Percentiles rank a stretch among this genome's conserved stretches.
Evolutionary conservation across 208 protist species (phyloP).

Genomic region (Leptomonas pyrrhocoris): DNA sequence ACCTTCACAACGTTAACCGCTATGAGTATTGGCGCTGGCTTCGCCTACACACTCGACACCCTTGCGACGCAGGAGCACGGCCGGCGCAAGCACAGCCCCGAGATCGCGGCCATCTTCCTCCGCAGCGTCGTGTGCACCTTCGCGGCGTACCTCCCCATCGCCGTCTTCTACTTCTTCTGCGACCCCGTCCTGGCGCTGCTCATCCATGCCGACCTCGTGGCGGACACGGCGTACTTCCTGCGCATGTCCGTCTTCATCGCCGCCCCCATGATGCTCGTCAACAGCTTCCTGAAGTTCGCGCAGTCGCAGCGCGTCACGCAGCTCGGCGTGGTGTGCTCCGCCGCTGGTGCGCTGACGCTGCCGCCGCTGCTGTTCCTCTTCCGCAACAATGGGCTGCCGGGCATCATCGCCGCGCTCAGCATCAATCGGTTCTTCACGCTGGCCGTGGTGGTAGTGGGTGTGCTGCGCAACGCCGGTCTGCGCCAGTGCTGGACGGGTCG

Average conservation of each 20-base stretch:
- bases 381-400: constrained; percentile 9
- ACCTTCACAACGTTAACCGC: constrained; percentile 43
- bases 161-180: constrained; percentile 37
- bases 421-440: constrained; percentile 31
- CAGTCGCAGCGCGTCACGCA: constrained; percentile 42
- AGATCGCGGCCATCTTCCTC: constrained; percentile 32
- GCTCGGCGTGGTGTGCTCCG: constrained; percentile 32
- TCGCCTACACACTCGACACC: constrained; percentile 34
- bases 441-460: neutral
- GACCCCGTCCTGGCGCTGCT: constrained; percentile 26
- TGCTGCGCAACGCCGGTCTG: constrained; percentile 22
- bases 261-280: constrained; percentile 39
- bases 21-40: constrained; percentile 40
- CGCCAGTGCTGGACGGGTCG: constrained; percentile 25
- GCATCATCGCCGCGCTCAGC: constrained; percentile 34
- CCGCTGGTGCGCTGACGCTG: constrained; percentile 18
- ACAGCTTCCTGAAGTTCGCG: constrained; percentile 44
- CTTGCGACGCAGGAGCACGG: constrained; percentile 48
- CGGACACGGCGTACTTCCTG: constrained; percentile 36
- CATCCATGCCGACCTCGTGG: constrained; percentile 38
- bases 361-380: constrained; percentile 30
- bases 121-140: constrained; percentile 39
- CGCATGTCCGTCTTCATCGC: constrained; percentile 41
- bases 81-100: constrained; percentile 32
- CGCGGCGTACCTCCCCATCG: constrained; percentile 37